Percentiles rank a stretch among this genome's conserved stretches.
Evolutionary conservation across 495 filamentous ascomycete species (phyloP).

Genomic region (Tetracladium marchalianum): DNA sequence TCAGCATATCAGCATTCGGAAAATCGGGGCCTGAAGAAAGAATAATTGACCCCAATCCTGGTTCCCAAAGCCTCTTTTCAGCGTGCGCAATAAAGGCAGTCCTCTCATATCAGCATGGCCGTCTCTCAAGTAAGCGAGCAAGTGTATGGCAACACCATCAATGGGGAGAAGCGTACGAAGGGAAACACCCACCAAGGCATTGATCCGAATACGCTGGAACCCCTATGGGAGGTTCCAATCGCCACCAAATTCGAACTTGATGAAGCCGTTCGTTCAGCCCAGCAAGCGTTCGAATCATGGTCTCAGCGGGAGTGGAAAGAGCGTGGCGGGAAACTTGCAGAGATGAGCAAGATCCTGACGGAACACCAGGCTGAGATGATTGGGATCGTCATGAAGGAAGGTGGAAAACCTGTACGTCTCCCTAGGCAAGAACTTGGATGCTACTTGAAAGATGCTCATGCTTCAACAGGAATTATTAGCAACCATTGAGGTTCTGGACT

Average conservation of each 20-base stretch:
- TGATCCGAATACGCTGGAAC: constrained; percentile 39
- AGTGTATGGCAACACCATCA: constrained; percentile 39
- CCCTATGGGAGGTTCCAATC: constrained; percentile 44
- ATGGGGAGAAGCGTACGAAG: constrained; percentile 28
- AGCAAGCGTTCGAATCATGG: constrained; percentile 43
- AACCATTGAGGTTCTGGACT: constrained; percentile 8
- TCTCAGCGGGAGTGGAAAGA: constrained; percentile 22
- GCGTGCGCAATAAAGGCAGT: too few relatives aligned
- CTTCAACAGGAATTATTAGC: constrained; percentile 16
- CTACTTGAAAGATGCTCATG: background rate
- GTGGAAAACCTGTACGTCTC: constrained; percentile 18
- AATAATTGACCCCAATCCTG: too few relatives aligned
- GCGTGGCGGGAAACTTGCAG: constrained; percentile 7
- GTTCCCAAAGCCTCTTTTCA: too few relatives aligned
- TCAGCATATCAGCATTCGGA: too few relatives aligned
- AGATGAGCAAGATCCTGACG: constrained; percentile 5
- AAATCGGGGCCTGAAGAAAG: too few relatives aligned
- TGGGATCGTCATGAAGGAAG: constrained; percentile 12
- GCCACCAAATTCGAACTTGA: constrained; percentile 41
- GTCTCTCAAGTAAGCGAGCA: background rate
- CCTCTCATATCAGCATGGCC: background rate
- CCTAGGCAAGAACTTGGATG: background rate
- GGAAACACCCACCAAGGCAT: constrained; percentile 32
- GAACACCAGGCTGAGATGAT: constrained; percentile 14
- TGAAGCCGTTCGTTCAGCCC: constrained; percentile 38